Evolutionary conservation across 352 stramenopile species (phyloP).

Genomic region (Pythium biforme): DNA sequence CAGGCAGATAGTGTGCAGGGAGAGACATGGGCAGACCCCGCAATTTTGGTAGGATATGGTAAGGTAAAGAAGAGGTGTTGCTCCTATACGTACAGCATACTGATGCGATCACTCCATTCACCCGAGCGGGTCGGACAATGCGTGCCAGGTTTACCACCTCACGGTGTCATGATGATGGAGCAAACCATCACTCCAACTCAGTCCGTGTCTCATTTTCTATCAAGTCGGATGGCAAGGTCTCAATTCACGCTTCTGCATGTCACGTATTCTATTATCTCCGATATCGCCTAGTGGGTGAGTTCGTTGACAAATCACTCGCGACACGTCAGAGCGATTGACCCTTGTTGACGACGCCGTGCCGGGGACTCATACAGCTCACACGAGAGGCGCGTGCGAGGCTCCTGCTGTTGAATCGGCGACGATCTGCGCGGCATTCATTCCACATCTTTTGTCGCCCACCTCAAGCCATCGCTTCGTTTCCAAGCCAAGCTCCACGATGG

Average conservation of each 20-base stretch:
- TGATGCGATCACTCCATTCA: no score
- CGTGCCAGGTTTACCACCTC: no score
- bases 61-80: background rate
- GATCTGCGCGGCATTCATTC: background rate
- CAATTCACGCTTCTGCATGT: background rate
- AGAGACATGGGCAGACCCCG: background rate
- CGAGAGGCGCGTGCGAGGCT: no score
- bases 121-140: no score
- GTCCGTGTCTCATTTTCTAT: constrained; percentile 5
- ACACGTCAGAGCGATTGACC: background rate
- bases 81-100: no score
- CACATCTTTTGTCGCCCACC: background rate
- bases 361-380: no score
- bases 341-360: background rate
- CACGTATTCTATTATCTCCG: constrained; percentile 1
- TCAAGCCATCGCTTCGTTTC: no score
- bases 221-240: background rate
- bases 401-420: no score
- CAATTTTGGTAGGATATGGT: constrained; percentile 4
- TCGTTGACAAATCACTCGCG: constrained; percentile 1
- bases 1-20: no score
- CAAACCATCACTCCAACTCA: background rate
- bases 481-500: background rate
- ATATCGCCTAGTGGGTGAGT: background rate
- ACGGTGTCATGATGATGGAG: no score